Evolutionary conservation across 371 early-diverging fungal genomes (phyloP), one percentile per base, ranked within the genome.

Genomic region (Conidiobolus incongruus): DNA sequence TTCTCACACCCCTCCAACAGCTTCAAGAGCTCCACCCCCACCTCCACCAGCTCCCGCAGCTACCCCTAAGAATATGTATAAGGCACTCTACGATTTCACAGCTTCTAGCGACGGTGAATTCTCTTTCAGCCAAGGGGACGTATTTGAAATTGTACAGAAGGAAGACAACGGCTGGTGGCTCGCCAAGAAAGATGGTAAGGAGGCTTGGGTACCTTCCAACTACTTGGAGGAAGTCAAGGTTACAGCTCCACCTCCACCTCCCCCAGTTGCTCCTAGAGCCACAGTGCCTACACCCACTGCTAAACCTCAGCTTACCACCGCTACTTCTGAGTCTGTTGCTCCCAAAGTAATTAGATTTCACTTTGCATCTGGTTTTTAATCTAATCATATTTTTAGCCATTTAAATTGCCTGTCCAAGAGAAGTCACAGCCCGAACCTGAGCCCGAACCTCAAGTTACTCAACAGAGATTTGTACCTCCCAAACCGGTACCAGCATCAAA

Each of bases 101-200:
- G 65, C 75, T 6, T 57, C 70, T 46, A 68, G 72, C 46, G 54
- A 49, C 28, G 73, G 77, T 21, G 81, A 79, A 49, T 61, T 82
- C 21, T 54, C 74, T 7, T 73, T 84, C 54, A 68, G 62, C 39
- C 66, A 65, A 44, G 79, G 65, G 28, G 74, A 72, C 48, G 22
- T 73, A 4, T 64, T 81, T 54, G 81, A 82, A 49, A 74, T 84
- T 48, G 36, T 72, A 10, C 72, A 81, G 49, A 77, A 81, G 51
- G 76, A 79, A 47, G 68, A 76, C 24, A 81, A 77, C 50, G 85
- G 85, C 23, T 84, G 85, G 85, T 84, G 85, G 85, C 54, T 83
- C 17, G 84, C 75, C 26, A 73, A 66, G 52, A 26, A 37, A n/a
- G 65, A 71, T 40, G 80, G 76, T 24, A 59, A 63, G 43, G 73